A percentile compares a stretch with the other conserved stretches of the same genome.
These are phyloP conservation scores for Xylaria sp. DNA, from an alignment of 2,329 filamentous ascomycete species.

Conservation along the genomic window DNA sequence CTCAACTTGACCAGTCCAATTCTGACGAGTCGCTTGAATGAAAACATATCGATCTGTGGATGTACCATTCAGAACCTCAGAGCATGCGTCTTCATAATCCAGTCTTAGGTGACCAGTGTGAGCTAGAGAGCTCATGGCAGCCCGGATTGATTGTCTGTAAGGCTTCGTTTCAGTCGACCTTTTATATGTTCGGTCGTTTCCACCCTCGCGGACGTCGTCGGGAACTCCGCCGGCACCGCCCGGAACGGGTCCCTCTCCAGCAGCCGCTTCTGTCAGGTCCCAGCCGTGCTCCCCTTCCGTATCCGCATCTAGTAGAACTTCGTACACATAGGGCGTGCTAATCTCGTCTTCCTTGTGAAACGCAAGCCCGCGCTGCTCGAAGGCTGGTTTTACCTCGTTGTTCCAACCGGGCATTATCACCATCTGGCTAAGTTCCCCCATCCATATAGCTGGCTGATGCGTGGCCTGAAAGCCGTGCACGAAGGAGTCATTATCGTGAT, in stretches of 20 bases:
- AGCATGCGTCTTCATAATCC: conserved; percentile 48
- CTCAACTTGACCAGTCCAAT: conserved; percentile 57
- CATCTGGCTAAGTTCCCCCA: conserved; percentile 60
- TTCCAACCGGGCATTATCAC: conserved; percentile 55
- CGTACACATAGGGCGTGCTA: conserved; percentile 59
- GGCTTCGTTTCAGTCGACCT: conserved; percentile 26
- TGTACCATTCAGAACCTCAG: background rate
- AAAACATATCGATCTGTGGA: conserved; percentile 51
- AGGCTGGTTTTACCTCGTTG: conserved; percentile 46
- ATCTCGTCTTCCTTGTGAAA: conserved; percentile 56
- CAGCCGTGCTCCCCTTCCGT: conserved; percentile 47
- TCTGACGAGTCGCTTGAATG: conserved; percentile 57
- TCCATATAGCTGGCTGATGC: conserved; percentile 64
- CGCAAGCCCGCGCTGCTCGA: conserved; percentile 54
- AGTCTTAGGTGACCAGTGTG: conserved; percentile 56
- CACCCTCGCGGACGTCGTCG: conserved; percentile 50
- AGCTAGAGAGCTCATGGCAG: conserved; percentile 55
- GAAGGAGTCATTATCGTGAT: conserved; percentile 55
- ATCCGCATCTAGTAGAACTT: conserved; percentile 54
- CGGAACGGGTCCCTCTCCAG: conserved; percentile 50
- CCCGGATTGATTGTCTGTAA: conserved; percentile 42
- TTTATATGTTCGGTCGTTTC: conserved; percentile 53
- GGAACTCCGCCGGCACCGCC: conserved; percentile 54
- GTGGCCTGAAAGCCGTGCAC: conserved; percentile 62
- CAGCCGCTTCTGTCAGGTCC: conserved; percentile 50